These are phyloP conservation scores for Peniophora sp. DNA, from an alignment of 1,284 basidiomycete genomes.

Conservation along the genomic window DNA sequence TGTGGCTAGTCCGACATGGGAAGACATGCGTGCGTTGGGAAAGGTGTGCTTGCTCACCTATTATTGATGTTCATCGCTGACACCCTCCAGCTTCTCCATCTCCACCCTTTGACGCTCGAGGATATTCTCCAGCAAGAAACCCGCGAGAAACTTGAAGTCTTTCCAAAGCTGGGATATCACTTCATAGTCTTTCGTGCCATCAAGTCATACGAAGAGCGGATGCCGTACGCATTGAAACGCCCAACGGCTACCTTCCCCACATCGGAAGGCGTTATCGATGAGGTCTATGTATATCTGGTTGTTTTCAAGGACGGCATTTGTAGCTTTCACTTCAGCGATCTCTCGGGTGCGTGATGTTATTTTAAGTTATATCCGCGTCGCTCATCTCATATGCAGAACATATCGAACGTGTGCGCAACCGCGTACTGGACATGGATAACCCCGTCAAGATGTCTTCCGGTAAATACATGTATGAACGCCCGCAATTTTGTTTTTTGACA, in stretches of 20 bases:
- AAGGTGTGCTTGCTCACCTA: conserved; percentile 43
- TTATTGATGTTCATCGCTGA: neutral
- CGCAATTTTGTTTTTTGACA: neutral
- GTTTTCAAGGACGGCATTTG: conserved; percentile 90
- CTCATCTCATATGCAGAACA: conserved; percentile 54
- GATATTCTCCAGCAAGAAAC: conserved; percentile 95
- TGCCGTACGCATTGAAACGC: conserved; percentile 18
- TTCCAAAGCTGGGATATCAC: conserved; percentile 88
- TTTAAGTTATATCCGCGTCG: conserved; percentile 1
- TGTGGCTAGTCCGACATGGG: conserved; percentile 84
- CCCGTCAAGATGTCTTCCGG: conserved; percentile 64
- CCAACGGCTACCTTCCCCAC: conserved; percentile 10
- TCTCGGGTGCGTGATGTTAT: conserved; percentile 41
- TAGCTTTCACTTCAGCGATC: conserved; percentile 90
- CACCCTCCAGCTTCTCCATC: conserved; percentile 60
- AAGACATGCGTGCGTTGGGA: conserved; percentile 83
- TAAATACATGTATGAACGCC: conserved; percentile 20
- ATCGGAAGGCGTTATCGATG: conserved; percentile 53
- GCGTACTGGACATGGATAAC: conserved; percentile 52
- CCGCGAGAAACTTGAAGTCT: conserved; percentile 88
- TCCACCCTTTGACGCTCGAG: conserved; percentile 92
- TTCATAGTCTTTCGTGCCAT: conserved; percentile 87
- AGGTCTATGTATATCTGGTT: conserved; percentile 83
- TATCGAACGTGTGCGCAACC: conserved; percentile 70
- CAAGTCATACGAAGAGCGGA: conserved; percentile 44